These are phyloP conservation scores for Coprinopsis sp. DNA, from an alignment of 768 basidiomycete genomes.

Conservation along the genomic window DNA sequence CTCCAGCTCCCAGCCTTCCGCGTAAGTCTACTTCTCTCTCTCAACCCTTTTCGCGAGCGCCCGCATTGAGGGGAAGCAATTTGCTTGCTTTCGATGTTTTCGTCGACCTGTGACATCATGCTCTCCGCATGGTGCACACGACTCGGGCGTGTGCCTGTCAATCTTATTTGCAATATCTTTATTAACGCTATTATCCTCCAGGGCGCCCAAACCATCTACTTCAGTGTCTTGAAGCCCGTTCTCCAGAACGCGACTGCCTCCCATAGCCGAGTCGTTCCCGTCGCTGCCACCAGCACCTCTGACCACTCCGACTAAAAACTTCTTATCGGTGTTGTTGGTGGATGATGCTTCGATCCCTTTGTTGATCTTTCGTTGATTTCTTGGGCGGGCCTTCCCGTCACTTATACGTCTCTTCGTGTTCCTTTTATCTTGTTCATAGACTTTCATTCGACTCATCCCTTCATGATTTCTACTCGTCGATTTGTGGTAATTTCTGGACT, in stretches of 20 bases:
- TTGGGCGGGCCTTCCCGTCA: no score
- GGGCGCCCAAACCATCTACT: conserved; percentile 86
- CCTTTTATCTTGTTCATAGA: no score
- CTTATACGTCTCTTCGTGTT: no score
- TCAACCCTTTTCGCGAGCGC: conserved; percentile 12
- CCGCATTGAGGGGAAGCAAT: conserved; percentile 4
- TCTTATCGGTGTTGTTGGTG: conserved; percentile 1
- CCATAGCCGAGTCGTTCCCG: conserved; percentile 39
- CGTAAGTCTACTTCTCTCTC: conserved; percentile 44
- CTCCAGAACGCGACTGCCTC: conserved; percentile 60
- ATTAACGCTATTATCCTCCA: conserved; percentile 23
- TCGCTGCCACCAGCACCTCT: conserved; percentile 49
- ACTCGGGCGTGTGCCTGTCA: conserved; percentile 10
- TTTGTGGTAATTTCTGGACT: no score
- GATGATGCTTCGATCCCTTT: no score
- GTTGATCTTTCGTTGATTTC: no score
- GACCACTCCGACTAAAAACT: conserved; percentile 28
- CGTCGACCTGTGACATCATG: conserved; percentile 16
- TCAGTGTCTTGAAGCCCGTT: conserved; percentile 72
- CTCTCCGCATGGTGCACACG: conserved; percentile 11
- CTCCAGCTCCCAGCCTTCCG: conserved; percentile 82
- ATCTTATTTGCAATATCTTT: conserved; percentile 10
- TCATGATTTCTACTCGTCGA: no score
- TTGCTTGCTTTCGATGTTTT: neutral
- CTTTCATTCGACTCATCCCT: no score